Evolutionary conservation across 2,329 filamentous ascomycete species (phyloP), one percentile per base, ranked within the genome.

Genomic region (Hypoxylon sp.): DNA sequence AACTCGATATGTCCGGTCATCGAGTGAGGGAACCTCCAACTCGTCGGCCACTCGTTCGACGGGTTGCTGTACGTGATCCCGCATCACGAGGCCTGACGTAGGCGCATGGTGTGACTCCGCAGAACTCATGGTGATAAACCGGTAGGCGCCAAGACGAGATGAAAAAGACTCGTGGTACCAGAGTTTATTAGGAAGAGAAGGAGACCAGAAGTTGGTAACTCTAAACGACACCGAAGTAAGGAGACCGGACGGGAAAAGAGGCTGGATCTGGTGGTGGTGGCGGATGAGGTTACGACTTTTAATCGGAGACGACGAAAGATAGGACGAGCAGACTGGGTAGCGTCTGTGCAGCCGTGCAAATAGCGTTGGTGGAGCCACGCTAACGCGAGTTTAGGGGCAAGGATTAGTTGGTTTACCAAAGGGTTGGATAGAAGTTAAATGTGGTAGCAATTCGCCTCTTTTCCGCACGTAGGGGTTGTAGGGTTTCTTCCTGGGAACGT

Each of bases 1-100:
- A 57, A 99, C 91, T 50, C 93, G 83, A 70, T 99, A 99, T 21
- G 84, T 82, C 43, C 93, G 84, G 70, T 96, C 86, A 72, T 97
- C 93, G 26, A 69, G 44, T n/a, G 65, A 68, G 19, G 67, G 66
- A 11, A 65, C 62, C 58, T 70, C 67, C 17, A 69, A 50, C 31
- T 68, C 54, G 47, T 69, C 67, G 20, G 67, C 58, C 13, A 69
- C 60, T 32, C 71, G 64, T 63, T 73, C 69, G 34, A 73, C 70
- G 3, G 67, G 62, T 35, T 62, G 66, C 31, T 63, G 60, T 40
- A 59, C 57, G 31, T 67, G 63, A 50, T 71, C 63, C 52, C 63
- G 63, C 55, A 63, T 59, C 51, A 65, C 62, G 61, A 59, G 57
- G 37, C 55, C 60, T 48, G 52, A 51, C 26, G 44, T 55, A 40